Evolutionary conservation across 257 asterid genomes (phyloP), one percentile per base, ranked within the genome.

Genomic region (Solanum infundibuliforme): DNA sequence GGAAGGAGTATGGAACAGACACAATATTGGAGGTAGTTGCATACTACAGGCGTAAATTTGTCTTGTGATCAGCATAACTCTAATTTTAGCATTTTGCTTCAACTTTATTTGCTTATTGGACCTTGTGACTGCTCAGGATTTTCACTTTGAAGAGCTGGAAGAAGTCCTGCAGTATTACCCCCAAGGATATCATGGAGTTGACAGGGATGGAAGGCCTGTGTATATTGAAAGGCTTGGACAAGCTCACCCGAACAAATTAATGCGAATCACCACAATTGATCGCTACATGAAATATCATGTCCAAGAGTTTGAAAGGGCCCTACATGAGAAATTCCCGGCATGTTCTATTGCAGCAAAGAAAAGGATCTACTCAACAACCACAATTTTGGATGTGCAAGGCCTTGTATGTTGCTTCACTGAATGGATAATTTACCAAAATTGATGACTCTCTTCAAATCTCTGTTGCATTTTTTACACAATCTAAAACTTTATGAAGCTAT

Each of bases 191-290:
- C 82, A 73, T 73, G 82, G 82, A 73, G 82, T 73, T 73, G 82
- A 73, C 48, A 73, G 82, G 48, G 98, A 95, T 87, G 99, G 99
- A 88, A 94, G 98, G 88, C 99, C 99, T 48, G 91, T 97, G 90
- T 97, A 97, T 91, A 95, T 97, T 88, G 98, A 97, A 94, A 93
- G 96, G 91, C 98, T 95, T 84, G 99, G 99, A 90, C 92, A 91
- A 91, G 96, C 98, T 83, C 92, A 97, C 48, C 98, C 96, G 29
- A 94, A 94, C 89, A 95, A 94, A 89, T 90, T 97, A 79, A 88
- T 95, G 93, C 92, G 92, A 85, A 87, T 92, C 87, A 97, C 99
- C 89, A 91, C 98, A 83, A 89, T 93, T 66, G 99, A 95, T 25
- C 93, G 97, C 88, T 97, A 94, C 90, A 41, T 95, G 88, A 97